phyloP scores from a whole-genome alignment of 1,284 basidiomycete genomes.

The Entoloma clypeatum region DNA sequence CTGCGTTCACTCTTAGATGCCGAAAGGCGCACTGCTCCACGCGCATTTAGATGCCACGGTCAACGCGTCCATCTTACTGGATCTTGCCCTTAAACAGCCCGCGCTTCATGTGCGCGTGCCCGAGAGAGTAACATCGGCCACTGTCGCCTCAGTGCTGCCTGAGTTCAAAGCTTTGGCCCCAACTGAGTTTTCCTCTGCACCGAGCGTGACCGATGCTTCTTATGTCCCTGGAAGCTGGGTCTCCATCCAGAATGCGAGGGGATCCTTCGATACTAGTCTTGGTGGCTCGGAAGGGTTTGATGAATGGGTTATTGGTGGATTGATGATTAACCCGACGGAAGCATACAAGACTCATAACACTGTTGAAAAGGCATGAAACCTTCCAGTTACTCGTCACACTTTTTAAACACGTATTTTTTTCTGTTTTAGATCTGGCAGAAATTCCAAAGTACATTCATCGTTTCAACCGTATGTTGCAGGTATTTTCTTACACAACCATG shows the following conservation, averaged over 20 bases:
- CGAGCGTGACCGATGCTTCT: slow-evolving; percentile 40
- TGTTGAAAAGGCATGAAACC: slow-evolving; percentile 47
- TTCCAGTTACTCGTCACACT: not conserved
- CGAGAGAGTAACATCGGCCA: slow-evolving; percentile 34
- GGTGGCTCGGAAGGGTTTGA: slow-evolving; percentile 66
- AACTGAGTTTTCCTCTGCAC: slow-evolving; percentile 28
- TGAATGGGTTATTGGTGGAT: slow-evolving; percentile 51
- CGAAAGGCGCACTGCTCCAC: slow-evolving; percentile 71
- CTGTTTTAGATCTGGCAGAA: slow-evolving; percentile 64
- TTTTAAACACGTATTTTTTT: not conserved
- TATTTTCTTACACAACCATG: not conserved
- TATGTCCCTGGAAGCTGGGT: slow-evolving; percentile 53
- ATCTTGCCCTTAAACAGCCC: slow-evolving; percentile 51
- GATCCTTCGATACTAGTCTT: slow-evolving; percentile 44
- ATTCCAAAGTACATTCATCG: slow-evolving; percentile 50
- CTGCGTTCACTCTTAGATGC: slow-evolving; percentile 49
- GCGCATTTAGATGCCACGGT: slow-evolving; percentile 70
- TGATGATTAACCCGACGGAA: slow-evolving; percentile 65
- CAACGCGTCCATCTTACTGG: slow-evolving; percentile 46
- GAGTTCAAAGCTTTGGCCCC: slow-evolving; percentile 45
- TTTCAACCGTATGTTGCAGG: slow-evolving; percentile 40
- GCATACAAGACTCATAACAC: slow-evolving; percentile 71
- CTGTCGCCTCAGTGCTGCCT: slow-evolving; percentile 41
- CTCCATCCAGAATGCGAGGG: slow-evolving; percentile 48
- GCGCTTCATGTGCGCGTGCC: slow-evolving; percentile 54